Evolutionary conservation across 2,329 filamentous ascomycete genomes (phyloP).

Genomic region (Microdochium trichocladiopsis): DNA sequence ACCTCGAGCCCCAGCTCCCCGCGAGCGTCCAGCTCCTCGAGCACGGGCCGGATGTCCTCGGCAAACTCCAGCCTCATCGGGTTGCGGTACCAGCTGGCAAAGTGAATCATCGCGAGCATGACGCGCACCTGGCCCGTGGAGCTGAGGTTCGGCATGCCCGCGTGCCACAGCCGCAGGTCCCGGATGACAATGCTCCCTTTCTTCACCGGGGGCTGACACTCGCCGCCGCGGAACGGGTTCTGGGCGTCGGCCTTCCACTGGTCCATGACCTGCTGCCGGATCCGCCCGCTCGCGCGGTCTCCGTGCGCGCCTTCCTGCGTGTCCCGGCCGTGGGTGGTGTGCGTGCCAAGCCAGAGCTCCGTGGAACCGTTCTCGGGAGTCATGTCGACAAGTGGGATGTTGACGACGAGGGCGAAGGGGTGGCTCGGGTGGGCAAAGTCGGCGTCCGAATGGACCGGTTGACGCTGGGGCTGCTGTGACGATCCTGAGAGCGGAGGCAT

Average conservation of each 20-base stretch:
- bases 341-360: conserved; percentile 53
- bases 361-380: conserved; percentile 46
- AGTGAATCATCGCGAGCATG: conserved; percentile 56
- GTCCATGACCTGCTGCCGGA: conserved; percentile 32
- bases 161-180: conserved; percentile 57
- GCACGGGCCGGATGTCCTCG: conserved; percentile 35
- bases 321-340: conserved; percentile 21
- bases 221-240: conserved; percentile 14
- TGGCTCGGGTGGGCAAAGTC: conserved; percentile 47
- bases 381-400: conserved; percentile 43
- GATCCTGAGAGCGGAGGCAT: conserved; percentile 38
- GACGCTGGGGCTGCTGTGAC: conserved; percentile 27
- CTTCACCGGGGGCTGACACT: conserved; percentile 40
- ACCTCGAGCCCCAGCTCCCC: conserved; percentile 34
- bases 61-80: conserved; percentile 47
- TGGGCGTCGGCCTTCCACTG: conserved; percentile 24
- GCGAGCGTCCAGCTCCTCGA: conserved; percentile 27
- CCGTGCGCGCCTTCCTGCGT: conserved; percentile 42
- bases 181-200: conserved; percentile 51
- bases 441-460: conserved; percentile 53
- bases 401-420: conserved; percentile 48
- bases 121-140: conserved; percentile 38
- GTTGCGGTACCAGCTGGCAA: conserved; percentile 51
- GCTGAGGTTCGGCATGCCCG: conserved; percentile 50
- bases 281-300: conserved; percentile 43